Percentiles rank a stretch among this genome's conserved stretches.
phyloP scores from a whole-genome alignment of 768 basidiomycete genomes.

The Boletellus ananiceps region DNA sequence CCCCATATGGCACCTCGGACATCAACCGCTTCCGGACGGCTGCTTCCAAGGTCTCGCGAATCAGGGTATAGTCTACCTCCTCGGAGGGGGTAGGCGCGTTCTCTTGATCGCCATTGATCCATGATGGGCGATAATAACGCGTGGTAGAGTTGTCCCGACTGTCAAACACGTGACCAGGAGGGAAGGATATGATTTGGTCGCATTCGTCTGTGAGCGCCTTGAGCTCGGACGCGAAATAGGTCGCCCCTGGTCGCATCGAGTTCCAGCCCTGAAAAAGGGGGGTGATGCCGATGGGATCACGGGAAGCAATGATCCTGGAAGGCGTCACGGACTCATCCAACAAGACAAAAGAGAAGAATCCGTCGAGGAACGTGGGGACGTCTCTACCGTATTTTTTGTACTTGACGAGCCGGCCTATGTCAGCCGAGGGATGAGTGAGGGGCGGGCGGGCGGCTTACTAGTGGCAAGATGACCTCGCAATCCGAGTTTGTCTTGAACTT shows the following conservation, averaged over 20 bases:
- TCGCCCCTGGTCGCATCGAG: slow-evolving; percentile 72
- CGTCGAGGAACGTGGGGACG: too few species aligned
- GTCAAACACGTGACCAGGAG: slow-evolving; percentile 96
- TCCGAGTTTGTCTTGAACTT: too few species aligned
- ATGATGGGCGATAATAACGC: slow-evolving; percentile 83
- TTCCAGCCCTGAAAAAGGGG: slow-evolving; percentile 96
- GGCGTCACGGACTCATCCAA: slow-evolving; percentile 90
- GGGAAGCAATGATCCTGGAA: slow-evolving; percentile 87
- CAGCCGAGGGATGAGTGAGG: too few species aligned
- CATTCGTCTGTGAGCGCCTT: slow-evolving; percentile 90
- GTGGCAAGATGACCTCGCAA: too few species aligned
- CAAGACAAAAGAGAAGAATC: too few species aligned
- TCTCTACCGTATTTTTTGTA: too few species aligned
- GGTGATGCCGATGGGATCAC: slow-evolving; percentile 96
- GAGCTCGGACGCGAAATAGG: slow-evolving; percentile 94
- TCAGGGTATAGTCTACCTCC: slow-evolving; percentile 55
- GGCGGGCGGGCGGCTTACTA: too few species aligned
- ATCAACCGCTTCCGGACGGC: slow-evolving; percentile 96
- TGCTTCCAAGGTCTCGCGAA: slow-evolving; percentile 82
- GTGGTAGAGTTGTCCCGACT: slow-evolving; percentile 71
- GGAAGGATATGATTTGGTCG: slow-evolving; percentile 92
- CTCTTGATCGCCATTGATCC: slow-evolving; percentile 83
- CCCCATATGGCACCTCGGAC: slow-evolving; percentile 98
- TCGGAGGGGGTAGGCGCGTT: slow-evolving; percentile 52
- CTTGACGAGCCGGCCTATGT: too few species aligned